Evolutionary conservation across 2,329 filamentous ascomycete species (phyloP).

Genomic region (Aspergillus sp.): DNA sequence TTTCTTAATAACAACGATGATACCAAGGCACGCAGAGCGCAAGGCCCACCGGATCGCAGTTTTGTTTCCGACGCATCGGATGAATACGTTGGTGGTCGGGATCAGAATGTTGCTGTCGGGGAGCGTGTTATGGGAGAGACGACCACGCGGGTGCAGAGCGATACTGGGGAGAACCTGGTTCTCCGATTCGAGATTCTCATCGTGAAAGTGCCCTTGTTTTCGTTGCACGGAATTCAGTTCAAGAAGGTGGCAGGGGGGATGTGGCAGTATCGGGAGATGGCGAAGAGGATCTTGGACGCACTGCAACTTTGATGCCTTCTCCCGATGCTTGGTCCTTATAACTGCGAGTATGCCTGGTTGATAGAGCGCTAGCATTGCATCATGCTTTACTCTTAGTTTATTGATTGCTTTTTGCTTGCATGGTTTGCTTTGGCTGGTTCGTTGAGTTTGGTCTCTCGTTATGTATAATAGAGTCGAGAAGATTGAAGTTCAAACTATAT

Average conservation of each 20-base stretch:
- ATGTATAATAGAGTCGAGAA: conserved; percentile 21
- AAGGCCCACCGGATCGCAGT: conserved; percentile 53
- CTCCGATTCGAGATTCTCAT: conserved; percentile 93
- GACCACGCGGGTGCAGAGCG: conserved; percentile 81
- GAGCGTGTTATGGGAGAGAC: conserved; percentile 70
- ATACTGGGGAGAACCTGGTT: conserved; percentile 73
- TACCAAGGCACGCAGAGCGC: conserved; percentile 48
- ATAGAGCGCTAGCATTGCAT: conserved; percentile 20
- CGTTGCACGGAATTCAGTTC: conserved; percentile 92
- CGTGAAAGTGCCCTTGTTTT: conserved; percentile 90
- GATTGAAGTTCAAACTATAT: too few species aligned
- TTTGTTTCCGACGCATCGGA: conserved; percentile 77
- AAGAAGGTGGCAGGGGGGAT: conserved; percentile 93
- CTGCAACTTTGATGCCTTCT: conserved; percentile 55
- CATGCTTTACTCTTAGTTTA: conserved; percentile 10
- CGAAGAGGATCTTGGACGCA: conserved; percentile 84
- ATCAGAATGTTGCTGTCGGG: conserved; percentile 39
- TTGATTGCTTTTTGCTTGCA: conserved; percentile 6
- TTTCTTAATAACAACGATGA: conserved; percentile 59
- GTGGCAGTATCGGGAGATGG: conserved; percentile 99
- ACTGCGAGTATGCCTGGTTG: neutral
- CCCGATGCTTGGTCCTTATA: conserved; percentile 9
- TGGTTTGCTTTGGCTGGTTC: conserved; percentile 9
- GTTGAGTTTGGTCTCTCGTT: conserved; percentile 12
- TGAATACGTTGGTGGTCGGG: conserved; percentile 51